Evolutionary conservation across 2,329 filamentous ascomycete genomes (phyloP).

Genomic region (Sarocladium brachiariae): DNA sequence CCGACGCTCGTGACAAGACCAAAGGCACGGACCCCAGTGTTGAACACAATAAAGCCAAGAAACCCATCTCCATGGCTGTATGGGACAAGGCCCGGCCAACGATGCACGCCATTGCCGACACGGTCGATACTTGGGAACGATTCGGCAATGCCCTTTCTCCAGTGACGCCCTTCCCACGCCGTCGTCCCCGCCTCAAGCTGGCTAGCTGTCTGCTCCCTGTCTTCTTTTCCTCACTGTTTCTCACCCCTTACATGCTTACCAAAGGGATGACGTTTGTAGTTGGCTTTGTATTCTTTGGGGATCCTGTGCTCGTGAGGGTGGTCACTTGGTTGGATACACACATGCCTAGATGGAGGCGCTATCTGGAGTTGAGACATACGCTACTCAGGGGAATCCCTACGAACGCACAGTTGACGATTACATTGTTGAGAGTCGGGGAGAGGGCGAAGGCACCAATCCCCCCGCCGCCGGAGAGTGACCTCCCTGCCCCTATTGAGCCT

Average conservation of each 20-base stretch:
- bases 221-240: slow-evolving; percentile 44
- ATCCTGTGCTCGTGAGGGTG: slow-evolving; percentile 60
- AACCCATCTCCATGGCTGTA: slow-evolving; percentile 68
- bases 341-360: slow-evolving; percentile 67
- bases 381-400: slow-evolving; percentile 77
- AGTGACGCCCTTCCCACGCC: slow-evolving; percentile 52
- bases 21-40: slow-evolving; percentile 37
- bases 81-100: slow-evolving; percentile 69
- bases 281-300: slow-evolving; percentile 76
- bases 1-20: slow-evolving; percentile 34
- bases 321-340: slow-evolving; percentile 52
- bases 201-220: slow-evolving; percentile 45
- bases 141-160: slow-evolving; percentile 53
- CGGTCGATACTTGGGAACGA: slow-evolving; percentile 44
- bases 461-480: slow-evolving; percentile 36
- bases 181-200: slow-evolving; percentile 46
- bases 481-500: slow-evolving; percentile 29
- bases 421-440: slow-evolving; percentile 74
- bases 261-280: slow-evolving; percentile 60
- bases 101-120: slow-evolving; percentile 51
- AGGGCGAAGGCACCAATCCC: slow-evolving; percentile 73
- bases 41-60: slow-evolving; percentile 65
- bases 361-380: slow-evolving; percentile 68
- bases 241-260: slow-evolving; percentile 51
- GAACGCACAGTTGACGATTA: slow-evolving; percentile 77